These are phyloP conservation scores for Aspergillus intermedius DNA, from an alignment of 2,329 filamentous ascomycete species.

Conservation along the genomic window DNA sequence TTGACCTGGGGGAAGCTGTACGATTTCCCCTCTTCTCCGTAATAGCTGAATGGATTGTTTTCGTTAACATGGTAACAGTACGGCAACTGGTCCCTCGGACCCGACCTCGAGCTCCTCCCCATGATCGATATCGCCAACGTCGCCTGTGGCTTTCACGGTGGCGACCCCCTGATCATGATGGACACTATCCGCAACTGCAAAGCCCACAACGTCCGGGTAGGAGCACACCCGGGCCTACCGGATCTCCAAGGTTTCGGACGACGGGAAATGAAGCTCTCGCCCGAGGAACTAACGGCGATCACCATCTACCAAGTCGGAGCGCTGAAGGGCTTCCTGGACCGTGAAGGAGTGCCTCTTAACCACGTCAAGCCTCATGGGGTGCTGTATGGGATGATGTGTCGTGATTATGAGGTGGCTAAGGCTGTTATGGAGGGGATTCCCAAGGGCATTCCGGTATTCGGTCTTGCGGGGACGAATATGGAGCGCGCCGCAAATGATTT, in stretches of 20 bases:
- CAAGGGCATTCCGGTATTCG: slow-evolving; percentile 47
- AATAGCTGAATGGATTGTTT: neutral
- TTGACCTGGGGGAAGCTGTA: slow-evolving; percentile 42
- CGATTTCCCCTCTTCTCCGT: slow-evolving; percentile 1
- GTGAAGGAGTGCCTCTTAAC: slow-evolving; percentile 50
- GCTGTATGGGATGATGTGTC: slow-evolving; percentile 53
- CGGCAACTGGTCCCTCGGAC: slow-evolving; percentile 45
- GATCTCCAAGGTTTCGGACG: slow-evolving; percentile 61
- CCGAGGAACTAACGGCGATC: slow-evolving; percentile 52
- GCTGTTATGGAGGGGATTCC: slow-evolving; percentile 51
- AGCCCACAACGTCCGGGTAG: slow-evolving; percentile 49
- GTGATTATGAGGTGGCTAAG: slow-evolving; percentile 46
- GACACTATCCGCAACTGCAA: slow-evolving; percentile 55
- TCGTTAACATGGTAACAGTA: slow-evolving; percentile 19
- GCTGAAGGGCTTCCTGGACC: slow-evolving; percentile 53
- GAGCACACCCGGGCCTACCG: slow-evolving; percentile 60
- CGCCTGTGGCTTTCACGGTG: slow-evolving; percentile 55
- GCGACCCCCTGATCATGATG: slow-evolving; percentile 60
- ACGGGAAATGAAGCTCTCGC: slow-evolving; percentile 53
- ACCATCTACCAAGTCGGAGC: slow-evolving; percentile 60
- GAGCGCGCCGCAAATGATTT: slow-evolving; percentile 49
- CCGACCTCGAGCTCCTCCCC: slow-evolving; percentile 55
- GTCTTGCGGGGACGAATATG: slow-evolving; percentile 49
- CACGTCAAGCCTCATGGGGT: slow-evolving; percentile 60
- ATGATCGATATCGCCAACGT: slow-evolving; percentile 58